These are phyloP conservation scores for Raffaelea albimanens DNA, from an alignment of 2,329 filamentous ascomycete genomes.

Conservation along the genomic window DNA sequence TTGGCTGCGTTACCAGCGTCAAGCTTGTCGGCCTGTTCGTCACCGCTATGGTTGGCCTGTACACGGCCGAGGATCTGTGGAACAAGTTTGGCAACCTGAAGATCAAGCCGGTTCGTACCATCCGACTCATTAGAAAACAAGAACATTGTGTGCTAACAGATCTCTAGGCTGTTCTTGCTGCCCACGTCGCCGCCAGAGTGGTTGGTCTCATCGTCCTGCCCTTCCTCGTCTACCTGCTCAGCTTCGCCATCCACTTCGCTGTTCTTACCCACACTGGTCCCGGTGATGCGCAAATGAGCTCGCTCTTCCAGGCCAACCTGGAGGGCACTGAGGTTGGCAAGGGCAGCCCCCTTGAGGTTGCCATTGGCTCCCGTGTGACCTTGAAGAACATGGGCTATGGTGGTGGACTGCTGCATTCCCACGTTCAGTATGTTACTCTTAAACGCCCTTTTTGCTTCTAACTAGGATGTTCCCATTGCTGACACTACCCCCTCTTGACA, in stretches of 20 bases:
- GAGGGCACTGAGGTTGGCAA: slow-evolving; percentile 88
- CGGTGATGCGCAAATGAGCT: slow-evolving; percentile 99
- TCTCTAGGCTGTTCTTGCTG: slow-evolving; percentile 42
- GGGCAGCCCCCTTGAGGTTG: slow-evolving; percentile 88
- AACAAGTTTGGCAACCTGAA: slow-evolving; percentile 91
- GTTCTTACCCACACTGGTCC: slow-evolving; percentile 90
- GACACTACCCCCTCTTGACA: neutral
- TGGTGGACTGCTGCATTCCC: slow-evolving; percentile 83
- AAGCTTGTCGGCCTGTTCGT: slow-evolving; percentile 97
- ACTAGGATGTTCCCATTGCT: neutral
- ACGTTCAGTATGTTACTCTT: slow-evolving; percentile 53
- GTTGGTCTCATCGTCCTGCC: slow-evolving; percentile 84
- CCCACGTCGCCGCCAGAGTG: slow-evolving; percentile 72
- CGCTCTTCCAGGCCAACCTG: slow-evolving; percentile 94
- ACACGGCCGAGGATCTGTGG: slow-evolving; percentile 96
- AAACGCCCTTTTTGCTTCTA: neutral
- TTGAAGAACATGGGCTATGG: slow-evolving; percentile 99
- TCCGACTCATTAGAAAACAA: too few species aligned
- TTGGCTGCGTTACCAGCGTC: slow-evolving; percentile 96
- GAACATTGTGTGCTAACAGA: slow-evolving; percentile 21
- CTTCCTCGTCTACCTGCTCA: slow-evolving; percentile 86
- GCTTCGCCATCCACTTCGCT: slow-evolving; percentile 89
- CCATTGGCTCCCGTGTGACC: slow-evolving; percentile 78
- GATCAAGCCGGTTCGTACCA: slow-evolving; percentile 66
- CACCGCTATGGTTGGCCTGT: slow-evolving; percentile 87